Conservation (phyloP, 495 filamentous ascomycete species). For the Hypoxylon fragiforme region DNA sequence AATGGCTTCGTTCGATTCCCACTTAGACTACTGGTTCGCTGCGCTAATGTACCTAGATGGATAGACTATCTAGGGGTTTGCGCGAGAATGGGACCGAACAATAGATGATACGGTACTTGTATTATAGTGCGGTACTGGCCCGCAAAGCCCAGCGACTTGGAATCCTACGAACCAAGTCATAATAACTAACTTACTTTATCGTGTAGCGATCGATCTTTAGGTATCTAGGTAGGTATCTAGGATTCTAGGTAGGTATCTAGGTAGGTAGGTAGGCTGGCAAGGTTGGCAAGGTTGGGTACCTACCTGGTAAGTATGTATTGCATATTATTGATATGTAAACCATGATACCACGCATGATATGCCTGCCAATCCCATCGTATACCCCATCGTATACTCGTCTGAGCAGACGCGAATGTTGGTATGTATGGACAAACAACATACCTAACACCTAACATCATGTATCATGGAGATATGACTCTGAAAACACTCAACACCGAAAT, state of each 20-base stretch:
- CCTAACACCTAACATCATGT: too few species aligned
- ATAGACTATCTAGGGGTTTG: background rate
- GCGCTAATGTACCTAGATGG: conserved; percentile 26
- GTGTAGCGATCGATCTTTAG: conserved; percentile 30
- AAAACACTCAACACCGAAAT: background rate
- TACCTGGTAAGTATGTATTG: too few species aligned
- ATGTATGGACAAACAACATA: too few species aligned
- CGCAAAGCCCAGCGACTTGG: conserved; percentile 14
- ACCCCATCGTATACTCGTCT: too few species aligned
- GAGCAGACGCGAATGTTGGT: too few species aligned
- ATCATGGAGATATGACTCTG: too few species aligned
- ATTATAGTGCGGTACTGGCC: conserved; percentile 26
- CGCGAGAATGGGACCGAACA: conserved; percentile 22
- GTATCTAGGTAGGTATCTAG: conserved; percentile 2
- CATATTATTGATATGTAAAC: too few species aligned
- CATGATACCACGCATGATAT: too few species aligned
- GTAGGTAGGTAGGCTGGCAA: too few species aligned
- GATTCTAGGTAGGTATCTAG: background rate
- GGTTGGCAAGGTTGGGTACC: too few species aligned
- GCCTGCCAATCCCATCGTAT: too few species aligned
- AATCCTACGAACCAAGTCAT: conserved; percentile 31
- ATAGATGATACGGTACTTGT: conserved; percentile 33
- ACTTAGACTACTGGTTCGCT: conserved; percentile 12
- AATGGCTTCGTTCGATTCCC: conserved; percentile 12
- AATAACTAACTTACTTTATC: too few species aligned